Evolutionary conservation across 495 filamentous ascomycete species (phyloP), one percentile per base, ranked within the genome.

Genomic region (Penicillium mononematosum): DNA sequence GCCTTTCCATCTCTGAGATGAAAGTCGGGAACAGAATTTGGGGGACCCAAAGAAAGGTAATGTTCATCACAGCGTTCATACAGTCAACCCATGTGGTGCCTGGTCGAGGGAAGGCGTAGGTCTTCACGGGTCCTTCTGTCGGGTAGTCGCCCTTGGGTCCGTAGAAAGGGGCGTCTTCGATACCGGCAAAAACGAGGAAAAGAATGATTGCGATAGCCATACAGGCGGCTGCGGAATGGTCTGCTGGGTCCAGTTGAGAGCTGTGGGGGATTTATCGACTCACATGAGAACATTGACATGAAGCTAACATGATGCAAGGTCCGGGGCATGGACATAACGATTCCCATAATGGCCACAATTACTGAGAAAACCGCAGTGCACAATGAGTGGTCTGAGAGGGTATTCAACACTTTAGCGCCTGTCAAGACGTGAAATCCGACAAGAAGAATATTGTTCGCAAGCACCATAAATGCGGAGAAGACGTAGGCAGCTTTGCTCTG

Each of bases 21-120:
- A 85, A 73, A 36, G 76, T 78, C 24, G 81, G 81, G 62, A 85
- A 84, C 62, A 82, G 75, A 59, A 84, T 76, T 53, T 78, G 75
- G 0, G 75, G 73, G 7, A 79, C 73, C 75, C 74, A 78, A 61
- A 78, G 67, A 58, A 73, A 78, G 22, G 72, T 74, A 58, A 78
- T 75, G 50, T 78, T 78, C 2, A 76, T 49, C 4, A 78, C 73
- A 17, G 75, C 77, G 55, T 79, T 79, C 73, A 79, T 70, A 64
- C 74, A 76, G 12, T 55, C 63, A 7, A 79, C 70, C 68, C 70
- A 79, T 9, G 70, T 77, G 1, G 76, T 78, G 22, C 76, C 76
- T 9, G 72, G 63, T 14, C 65, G 69, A 12, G 76, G 74, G 61
- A 79, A 77, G 12, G 75, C 75, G 54, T 78, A 78, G 43, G 75